Evolutionary conservation across 768 basidiomycete genomes (phyloP).

Genomic region (Mycena polygramma): DNA sequence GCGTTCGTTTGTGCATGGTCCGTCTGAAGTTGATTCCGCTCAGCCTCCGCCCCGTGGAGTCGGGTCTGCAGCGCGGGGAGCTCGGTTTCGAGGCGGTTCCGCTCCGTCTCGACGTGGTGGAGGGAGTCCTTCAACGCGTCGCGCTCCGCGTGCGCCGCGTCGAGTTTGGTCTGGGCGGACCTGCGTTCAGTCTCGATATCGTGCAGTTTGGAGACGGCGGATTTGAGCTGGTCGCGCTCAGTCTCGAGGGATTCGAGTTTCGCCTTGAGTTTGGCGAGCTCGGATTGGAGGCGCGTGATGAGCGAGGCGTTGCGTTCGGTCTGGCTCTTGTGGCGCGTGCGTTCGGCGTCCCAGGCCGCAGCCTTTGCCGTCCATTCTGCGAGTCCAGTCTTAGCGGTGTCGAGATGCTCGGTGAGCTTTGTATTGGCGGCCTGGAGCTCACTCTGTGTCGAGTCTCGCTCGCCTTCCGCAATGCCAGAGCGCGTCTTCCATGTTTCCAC

Average conservation of each 20-base stretch:
- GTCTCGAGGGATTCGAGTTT: not conserved
- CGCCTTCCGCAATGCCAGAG: not conserved
- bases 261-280: not conserved
- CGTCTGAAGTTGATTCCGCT: constrained; percentile 9
- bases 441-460: constrained; percentile 5
- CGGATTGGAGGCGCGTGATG: not conserved
- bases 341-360: constrained; percentile 22
- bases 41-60: not conserved
- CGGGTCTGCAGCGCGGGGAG: no score
- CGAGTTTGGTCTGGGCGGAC: no score
- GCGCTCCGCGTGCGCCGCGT: no score
- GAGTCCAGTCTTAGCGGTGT: not conserved
- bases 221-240: no score
- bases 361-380: constrained; percentile 14
- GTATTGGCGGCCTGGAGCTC: constrained; percentile 5
- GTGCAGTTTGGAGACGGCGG: no score
- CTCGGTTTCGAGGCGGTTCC: no score
- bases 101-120: no score
- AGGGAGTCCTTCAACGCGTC: no score
- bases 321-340: constrained; percentile 19
- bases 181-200: no score
- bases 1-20: not conserved
- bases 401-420: not conserved
- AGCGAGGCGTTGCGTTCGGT: constrained; percentile 19
- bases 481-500: constrained; percentile 7